These are phyloP conservation scores for Penicillium sclerotigenum DNA, from an alignment of 2,329 filamentous ascomycete genomes.

Conservation along the genomic window DNA sequence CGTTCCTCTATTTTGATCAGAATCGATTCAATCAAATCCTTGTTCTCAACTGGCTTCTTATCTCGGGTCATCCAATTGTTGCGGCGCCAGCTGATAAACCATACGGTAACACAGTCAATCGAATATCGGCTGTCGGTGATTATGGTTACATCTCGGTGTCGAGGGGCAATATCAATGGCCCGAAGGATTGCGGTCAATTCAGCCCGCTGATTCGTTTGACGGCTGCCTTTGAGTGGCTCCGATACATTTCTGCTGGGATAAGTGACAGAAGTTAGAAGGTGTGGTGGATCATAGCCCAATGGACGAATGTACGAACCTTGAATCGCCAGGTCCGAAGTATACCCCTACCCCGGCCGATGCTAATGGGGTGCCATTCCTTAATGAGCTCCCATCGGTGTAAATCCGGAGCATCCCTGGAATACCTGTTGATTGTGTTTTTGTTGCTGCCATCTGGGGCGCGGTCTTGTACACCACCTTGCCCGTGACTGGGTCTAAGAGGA, in stretches of 20 bases:
- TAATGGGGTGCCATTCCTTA: conserved; percentile 55
- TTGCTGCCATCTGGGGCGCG: conserved; percentile 47
- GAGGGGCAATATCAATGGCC: conserved; percentile 71
- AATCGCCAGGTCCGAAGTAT: conserved; percentile 60
- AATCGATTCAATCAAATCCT: conserved; percentile 74
- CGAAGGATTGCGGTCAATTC: conserved; percentile 85
- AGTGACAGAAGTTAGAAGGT: conserved; percentile 24
- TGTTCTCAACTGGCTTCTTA: conserved; percentile 75
- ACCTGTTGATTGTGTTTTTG: conserved; percentile 44
- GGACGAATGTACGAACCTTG: conserved; percentile 46
- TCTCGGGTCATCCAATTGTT: conserved; percentile 74
- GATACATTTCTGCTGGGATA: conserved; percentile 61
- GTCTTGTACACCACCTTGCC: conserved; percentile 57
- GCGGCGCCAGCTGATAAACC: conserved; percentile 73
- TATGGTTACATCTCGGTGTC: conserved; percentile 68
- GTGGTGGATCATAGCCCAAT: neutral
- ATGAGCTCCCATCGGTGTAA: conserved; percentile 62
- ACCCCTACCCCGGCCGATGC: conserved; percentile 62
- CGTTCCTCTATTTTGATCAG: conserved; percentile 69
- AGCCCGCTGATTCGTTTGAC: conserved; percentile 94
- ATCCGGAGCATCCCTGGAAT: conserved; percentile 55
- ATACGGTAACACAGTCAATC: conserved; percentile 83
- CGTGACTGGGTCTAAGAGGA: conserved; percentile 53
- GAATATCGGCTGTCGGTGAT: conserved; percentile 87
- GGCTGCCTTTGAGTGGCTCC: conserved; percentile 68